Conservation (phyloP, 345 rosid species). For the Bretschneidera sinensis region DNA sequence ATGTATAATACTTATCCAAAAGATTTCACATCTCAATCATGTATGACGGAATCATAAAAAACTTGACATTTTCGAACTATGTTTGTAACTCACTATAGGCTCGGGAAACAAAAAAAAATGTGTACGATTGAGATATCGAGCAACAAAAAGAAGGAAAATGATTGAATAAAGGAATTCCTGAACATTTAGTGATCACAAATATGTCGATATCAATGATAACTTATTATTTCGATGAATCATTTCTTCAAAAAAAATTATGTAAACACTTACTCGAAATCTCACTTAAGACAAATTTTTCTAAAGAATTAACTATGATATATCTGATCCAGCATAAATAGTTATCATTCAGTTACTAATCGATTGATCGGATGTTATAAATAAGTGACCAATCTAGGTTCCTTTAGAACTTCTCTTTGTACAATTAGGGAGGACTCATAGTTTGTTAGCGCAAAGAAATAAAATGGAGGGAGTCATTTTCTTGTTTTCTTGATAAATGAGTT, state of each 20-base stretch:
- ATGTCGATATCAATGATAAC: background rate
- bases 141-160: slow-evolving; percentile 7
- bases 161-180: slow-evolving; percentile 5
- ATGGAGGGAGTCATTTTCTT: slow-evolving; percentile 25
- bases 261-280: background rate
- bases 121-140: slow-evolving; percentile 7
- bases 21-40: slow-evolving; percentile 15
- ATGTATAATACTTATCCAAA: slow-evolving; percentile 3
- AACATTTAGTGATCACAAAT: background rate
- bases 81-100: slow-evolving; percentile 1
- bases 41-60: slow-evolving; percentile 12
- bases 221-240: background rate
- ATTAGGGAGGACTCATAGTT: background rate
- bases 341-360: too few species aligned
- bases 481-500: slow-evolving; percentile 10
- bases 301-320: too few species aligned
- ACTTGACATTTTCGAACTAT: slow-evolving; percentile 10
- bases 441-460: background rate
- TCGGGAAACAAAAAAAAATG: slow-evolving; percentile 7
- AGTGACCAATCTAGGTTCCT: too few species aligned
- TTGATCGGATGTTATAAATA: too few species aligned
- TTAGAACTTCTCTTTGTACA: too few species aligned
- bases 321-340: too few species aligned
- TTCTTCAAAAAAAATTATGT: background rate
- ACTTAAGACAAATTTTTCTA: too few species aligned